These are phyloP conservation scores for Talaromyces sp. DNA, from an alignment of 2,329 filamentous ascomycete genomes.

Conservation along the genomic window DNA sequence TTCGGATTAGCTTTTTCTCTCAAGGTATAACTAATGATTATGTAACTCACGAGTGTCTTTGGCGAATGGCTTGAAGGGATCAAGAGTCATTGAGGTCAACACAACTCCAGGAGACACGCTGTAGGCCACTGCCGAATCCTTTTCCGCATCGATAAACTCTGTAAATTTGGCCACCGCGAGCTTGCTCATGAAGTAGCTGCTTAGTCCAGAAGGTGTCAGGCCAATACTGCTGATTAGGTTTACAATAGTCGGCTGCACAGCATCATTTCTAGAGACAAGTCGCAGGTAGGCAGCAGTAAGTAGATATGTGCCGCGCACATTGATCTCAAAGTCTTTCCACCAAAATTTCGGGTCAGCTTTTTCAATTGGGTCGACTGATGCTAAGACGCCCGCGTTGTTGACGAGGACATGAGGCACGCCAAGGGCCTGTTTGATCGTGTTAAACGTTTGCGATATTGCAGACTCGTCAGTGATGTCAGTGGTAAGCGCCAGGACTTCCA, in stretches of 20 bases:
- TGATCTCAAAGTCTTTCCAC: slow-evolving; percentile 44
- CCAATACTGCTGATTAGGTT: slow-evolving; percentile 42
- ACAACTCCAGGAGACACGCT: too few relatives aligned
- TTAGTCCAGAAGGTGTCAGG: slow-evolving; percentile 30
- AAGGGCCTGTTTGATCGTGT: slow-evolving; percentile 16
- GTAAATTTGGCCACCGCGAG: slow-evolving; percentile 40
- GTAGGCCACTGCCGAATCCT: too few relatives aligned
- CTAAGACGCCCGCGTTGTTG: slow-evolving; percentile 42
- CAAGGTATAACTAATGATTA: too few relatives aligned
- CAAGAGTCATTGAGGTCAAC: too few relatives aligned
- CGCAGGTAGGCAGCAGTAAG: slow-evolving; percentile 43
- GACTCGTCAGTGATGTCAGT: background rate
- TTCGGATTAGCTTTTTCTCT: too few relatives aligned
- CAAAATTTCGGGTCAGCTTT: slow-evolving; percentile 32
- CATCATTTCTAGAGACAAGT: slow-evolving; percentile 23
- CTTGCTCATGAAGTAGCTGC: slow-evolving; percentile 44
- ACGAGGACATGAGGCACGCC: slow-evolving; percentile 40
- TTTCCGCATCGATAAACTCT: too few relatives aligned
- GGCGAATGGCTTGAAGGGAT: too few relatives aligned
- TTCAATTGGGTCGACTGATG: slow-evolving; percentile 18
- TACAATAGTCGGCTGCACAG: slow-evolving; percentile 38
- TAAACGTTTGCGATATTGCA: too few relatives aligned
- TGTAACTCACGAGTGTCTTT: too few relatives aligned
- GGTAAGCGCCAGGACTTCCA: background rate
- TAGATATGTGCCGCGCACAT: slow-evolving; percentile 44